Evolutionary conservation across 2,329 filamentous ascomycete species (phyloP).

Genomic region (Aspergillus quadricinctus): DNA sequence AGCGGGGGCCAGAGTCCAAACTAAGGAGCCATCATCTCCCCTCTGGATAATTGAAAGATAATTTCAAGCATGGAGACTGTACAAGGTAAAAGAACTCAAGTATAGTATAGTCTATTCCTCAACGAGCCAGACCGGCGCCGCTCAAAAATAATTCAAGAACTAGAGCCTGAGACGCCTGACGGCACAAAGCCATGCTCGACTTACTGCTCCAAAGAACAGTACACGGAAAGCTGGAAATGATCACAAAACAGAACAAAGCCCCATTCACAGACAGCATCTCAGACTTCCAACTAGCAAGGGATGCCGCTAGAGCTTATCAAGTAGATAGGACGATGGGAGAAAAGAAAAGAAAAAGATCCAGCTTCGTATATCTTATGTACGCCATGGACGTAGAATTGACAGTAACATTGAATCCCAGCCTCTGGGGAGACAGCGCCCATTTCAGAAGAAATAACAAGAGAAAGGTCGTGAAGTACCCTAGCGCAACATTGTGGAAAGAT

Average conservation of each 20-base stretch:
- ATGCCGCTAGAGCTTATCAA: background rate
- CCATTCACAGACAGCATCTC: background rate
- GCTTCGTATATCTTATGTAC: background rate
- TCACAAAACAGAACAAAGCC: conserved; percentile 8
- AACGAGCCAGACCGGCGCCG: background rate
- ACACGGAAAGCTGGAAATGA: conserved; percentile 9
- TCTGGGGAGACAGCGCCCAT: background rate
- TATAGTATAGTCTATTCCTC: background rate
- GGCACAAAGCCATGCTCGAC: background rate
- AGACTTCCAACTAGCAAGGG: background rate
- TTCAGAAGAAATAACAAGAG: conserved; percentile 3
- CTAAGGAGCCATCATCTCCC: background rate
- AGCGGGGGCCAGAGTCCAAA: background rate
- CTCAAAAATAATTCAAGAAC: background rate
- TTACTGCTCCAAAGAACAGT: background rate
- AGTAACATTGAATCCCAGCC: background rate
- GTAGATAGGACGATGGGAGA: background rate
- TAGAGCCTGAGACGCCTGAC: background rate
- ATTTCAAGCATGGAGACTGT: background rate
- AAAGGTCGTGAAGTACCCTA: conserved; percentile 18
- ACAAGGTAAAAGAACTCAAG: background rate
- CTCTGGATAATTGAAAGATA: background rate
- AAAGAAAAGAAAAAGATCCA: background rate
- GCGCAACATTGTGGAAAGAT: conserved; percentile 9
- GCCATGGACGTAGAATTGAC: background rate